These are phyloP conservation scores for Coemansia sp. DNA, from an alignment of 192 early-diverging fungal genomes.

Conservation along the genomic window DNA sequence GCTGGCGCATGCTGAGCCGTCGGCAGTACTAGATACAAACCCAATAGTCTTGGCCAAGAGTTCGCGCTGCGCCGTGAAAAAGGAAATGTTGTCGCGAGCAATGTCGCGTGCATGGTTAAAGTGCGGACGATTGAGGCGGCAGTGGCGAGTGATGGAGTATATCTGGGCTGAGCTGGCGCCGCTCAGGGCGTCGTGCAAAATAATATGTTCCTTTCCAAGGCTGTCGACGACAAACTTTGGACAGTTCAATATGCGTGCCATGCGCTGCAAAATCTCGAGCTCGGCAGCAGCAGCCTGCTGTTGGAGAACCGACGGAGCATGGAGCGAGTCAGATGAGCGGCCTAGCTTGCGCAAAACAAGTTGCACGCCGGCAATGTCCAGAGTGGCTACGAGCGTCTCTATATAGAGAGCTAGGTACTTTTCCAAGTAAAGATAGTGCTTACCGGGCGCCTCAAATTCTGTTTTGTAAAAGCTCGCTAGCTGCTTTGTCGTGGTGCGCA, in stretches of 20 bases:
- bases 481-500: conserved; percentile 42
- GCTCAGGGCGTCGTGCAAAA: conserved; percentile 24
- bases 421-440: conserved; percentile 56
- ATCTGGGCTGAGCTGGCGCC: not conserved
- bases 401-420: conserved; percentile 48
- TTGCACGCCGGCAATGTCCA: conserved; percentile 36
- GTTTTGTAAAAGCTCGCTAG: conserved; percentile 57
- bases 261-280: conserved; percentile 19
- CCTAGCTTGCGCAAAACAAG: conserved; percentile 46
- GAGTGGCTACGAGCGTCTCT: conserved; percentile 35
- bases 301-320: conserved; percentile 14
- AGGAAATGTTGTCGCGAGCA: conserved; percentile 43
- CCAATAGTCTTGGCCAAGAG: not conserved
- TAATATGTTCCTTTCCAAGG: conserved; percentile 33
- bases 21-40: not conserved
- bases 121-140: conserved; percentile 36
- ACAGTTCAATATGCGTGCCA: conserved; percentile 40
- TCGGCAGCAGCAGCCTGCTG: conserved; percentile 19
- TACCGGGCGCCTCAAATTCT: conserved; percentile 50
- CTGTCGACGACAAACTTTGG: conserved; percentile 38
- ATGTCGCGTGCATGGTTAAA: conserved; percentile 48
- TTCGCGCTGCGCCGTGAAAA: conserved; percentile 18
- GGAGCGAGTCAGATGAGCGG: conserved; percentile 37
- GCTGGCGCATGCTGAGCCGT: not conserved
- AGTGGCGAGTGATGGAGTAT: conserved; percentile 43